Evolutionary conservation across 495 filamentous ascomycete species (phyloP).

Genomic region (Penicillium soppii): DNA sequence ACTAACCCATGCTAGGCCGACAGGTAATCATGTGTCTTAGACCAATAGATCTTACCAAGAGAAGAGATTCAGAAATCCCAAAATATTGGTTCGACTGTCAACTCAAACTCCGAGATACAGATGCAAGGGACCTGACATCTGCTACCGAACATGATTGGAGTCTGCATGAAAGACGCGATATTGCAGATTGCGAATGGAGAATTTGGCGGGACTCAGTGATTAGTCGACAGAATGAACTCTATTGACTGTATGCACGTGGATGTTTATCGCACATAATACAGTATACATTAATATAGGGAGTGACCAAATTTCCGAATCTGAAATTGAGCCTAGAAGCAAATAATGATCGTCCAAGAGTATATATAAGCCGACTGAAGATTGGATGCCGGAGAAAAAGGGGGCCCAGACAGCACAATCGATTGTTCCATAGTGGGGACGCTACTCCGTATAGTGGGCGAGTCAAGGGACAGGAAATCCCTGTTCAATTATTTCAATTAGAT

Average conservation of each 20-base stretch:
- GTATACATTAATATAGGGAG: too few relatives aligned
- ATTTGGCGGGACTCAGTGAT: neutral
- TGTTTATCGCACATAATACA: neutral
- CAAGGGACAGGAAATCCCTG: neutral
- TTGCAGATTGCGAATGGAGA: slow-evolving; percentile 5
- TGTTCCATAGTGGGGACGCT: slow-evolving; percentile 3
- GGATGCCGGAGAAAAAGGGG: slow-evolving; percentile 11
- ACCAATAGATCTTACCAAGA: slow-evolving; percentile 1
- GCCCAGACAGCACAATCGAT: slow-evolving; percentile 5
- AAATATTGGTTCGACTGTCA: neutral
- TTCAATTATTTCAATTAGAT: slow-evolving; percentile 1
- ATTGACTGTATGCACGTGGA: neutral
- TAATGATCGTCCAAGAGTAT: slow-evolving; percentile 14
- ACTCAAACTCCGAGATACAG: neutral
- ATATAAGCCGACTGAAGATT: neutral
- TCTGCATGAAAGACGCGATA: slow-evolving; percentile 1
- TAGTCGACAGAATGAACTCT: neutral
- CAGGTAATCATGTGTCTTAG: neutral
- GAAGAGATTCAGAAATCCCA: neutral
- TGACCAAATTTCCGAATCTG: neutral
- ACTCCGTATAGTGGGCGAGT: neutral
- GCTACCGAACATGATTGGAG: neutral
- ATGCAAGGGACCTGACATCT: neutral
- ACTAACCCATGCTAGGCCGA: slow-evolving; percentile 2
- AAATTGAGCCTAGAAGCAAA: neutral